A percentile compares a stretch with the other conserved stretches of the same genome.
These are phyloP conservation scores for Citrus unshiu DNA, from an alignment of 345 rosid genomes.

Conservation along the genomic window DNA sequence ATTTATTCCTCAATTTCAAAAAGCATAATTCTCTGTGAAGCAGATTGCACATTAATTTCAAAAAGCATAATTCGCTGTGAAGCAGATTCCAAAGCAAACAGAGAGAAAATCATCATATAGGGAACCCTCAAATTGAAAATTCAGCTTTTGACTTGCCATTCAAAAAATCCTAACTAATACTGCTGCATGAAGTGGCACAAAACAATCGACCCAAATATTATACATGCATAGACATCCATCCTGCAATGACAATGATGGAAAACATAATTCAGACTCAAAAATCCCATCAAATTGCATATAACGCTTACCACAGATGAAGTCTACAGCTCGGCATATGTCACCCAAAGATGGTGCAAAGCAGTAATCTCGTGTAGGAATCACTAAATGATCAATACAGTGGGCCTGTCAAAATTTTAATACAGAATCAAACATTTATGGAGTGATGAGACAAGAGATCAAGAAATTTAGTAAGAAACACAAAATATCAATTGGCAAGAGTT, in stretches of 20 bases:
- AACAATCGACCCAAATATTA: neutral
- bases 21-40: neutral
- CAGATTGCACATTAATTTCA: neutral
- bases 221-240: neutral
- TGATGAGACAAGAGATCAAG: neutral
- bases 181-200: neutral
- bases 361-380: slow-evolving; percentile 96
- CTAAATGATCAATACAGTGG: slow-evolving; percentile 78
- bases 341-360: slow-evolving; percentile 89
- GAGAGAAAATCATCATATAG: neutral
- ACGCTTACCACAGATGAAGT: slow-evolving; percentile 69
- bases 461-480: neutral
- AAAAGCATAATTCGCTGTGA: neutral
- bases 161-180: neutral
- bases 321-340: slow-evolving; percentile 82
- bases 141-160: neutral
- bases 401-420: slow-evolving; percentile 42
- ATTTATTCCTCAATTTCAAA: neutral
- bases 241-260: neutral
- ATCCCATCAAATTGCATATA: neutral
- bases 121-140: neutral
- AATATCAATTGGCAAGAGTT: neutral
- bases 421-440: neutral
- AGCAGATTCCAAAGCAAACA: slow-evolving; percentile 1
- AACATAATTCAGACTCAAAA: neutral